Percentiles rank a stretch among this genome's conserved stretches.
Conservation (phyloP, 306 rosid genomes). For the Acacia acuminata region DNA sequence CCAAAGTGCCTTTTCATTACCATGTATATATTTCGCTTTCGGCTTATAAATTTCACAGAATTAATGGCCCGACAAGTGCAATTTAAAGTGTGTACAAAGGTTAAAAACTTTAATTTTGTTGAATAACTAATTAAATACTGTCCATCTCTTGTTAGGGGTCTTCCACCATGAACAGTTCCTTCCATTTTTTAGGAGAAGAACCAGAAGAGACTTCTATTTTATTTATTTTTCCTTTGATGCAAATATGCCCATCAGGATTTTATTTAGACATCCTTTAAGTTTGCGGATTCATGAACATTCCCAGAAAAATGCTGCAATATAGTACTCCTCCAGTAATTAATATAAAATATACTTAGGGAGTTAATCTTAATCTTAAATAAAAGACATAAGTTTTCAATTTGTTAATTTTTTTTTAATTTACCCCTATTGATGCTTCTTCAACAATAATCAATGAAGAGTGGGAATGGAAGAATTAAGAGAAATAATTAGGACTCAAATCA, state of each 20-base stretch:
- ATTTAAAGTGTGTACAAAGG: neutral
- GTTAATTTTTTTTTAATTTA: too few species aligned
- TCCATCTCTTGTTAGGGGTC: neutral
- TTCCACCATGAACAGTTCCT: neutral
- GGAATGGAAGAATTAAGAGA: too few species aligned
- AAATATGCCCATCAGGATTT: neutral
- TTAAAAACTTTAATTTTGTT: neutral
- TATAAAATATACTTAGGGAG: too few species aligned
- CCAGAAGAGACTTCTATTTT: too few species aligned
- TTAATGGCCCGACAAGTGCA: neutral
- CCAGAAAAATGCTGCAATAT: neutral
- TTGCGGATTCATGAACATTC: slow-evolving; percentile 29
- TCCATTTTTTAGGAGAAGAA: neutral
- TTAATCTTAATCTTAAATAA: too few species aligned
- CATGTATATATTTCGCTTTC: neutral
- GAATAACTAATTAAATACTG: neutral
- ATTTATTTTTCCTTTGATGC: too few species aligned
- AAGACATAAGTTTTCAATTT: too few species aligned
- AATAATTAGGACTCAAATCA: too few species aligned
- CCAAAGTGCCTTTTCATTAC: neutral
- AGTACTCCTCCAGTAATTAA: too few species aligned
- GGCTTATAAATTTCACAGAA: neutral
- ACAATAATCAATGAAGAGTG: too few species aligned
- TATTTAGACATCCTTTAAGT: neutral
- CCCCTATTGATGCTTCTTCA: too few species aligned